A percentile compares a stretch with the other conserved stretches of the same genome.
Conservation (phyloP, 768 basidiomycete genomes). For the Artomyces pyxidatus region DNA sequence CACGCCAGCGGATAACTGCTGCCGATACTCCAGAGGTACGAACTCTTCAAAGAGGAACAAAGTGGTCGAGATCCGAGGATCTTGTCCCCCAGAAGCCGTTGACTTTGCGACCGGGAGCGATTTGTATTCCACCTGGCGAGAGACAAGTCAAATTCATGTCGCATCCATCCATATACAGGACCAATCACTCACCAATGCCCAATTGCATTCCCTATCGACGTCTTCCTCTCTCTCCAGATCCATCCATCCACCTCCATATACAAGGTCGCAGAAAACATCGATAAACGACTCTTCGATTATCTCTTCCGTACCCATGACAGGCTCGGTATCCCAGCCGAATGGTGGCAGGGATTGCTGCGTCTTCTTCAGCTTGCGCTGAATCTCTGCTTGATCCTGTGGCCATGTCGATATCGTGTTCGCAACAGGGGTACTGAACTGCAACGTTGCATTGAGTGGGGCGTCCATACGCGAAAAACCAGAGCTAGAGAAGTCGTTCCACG, state of each 20-base stretch:
- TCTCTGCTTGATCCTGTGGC: constrained; percentile 66
- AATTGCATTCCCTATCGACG: constrained; percentile 80
- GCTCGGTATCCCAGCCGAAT: constrained; percentile 91
- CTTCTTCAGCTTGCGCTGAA: constrained; percentile 77
- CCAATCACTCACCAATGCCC: constrained; percentile 72
- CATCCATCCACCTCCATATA: constrained; percentile 83
- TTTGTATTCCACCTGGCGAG: constrained; percentile 75
- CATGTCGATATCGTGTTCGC: constrained; percentile 55
- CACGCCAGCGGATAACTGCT: constrained; percentile 54
- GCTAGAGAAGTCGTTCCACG: constrained; percentile 85
- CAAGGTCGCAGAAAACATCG: constrained; percentile 75
- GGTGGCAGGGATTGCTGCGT: constrained; percentile 70
- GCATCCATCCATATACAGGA: too few relatives aligned
- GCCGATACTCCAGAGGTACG: constrained; percentile 81
- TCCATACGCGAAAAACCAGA: constrained; percentile 79
- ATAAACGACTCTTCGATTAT: constrained; percentile 88
- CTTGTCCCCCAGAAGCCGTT: constrained; percentile 27
- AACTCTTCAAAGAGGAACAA: constrained; percentile 90
- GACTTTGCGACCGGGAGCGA: constrained; percentile 43
- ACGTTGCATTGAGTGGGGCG: constrained; percentile 65
- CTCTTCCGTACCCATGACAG: constrained; percentile 68
- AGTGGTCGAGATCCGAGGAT: constrained; percentile 66
- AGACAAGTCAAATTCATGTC: neutral
- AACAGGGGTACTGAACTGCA: constrained; percentile 65
- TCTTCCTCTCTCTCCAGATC: constrained; percentile 67